phyloP scores from a whole-genome alignment of 1,284 basidiomycete genomes.

The Boletus semigastroideus region DNA sequence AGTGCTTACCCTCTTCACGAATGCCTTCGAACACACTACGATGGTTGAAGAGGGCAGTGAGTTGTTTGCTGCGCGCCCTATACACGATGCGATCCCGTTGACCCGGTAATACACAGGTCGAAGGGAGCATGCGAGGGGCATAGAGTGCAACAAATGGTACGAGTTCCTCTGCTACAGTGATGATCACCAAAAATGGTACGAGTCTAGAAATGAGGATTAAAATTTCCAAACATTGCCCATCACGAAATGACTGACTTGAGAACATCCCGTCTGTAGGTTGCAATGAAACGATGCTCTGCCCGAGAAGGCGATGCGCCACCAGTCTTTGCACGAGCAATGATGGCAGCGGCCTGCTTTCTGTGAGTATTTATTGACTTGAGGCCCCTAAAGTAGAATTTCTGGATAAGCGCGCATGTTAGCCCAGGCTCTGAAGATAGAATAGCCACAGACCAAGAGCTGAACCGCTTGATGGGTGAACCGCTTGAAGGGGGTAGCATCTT shows the following conservation, averaged over 20 bases:
- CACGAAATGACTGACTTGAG: slow-evolving; percentile 50
- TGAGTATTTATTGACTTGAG: slow-evolving; percentile 68
- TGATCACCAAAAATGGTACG: slow-evolving; percentile 76
- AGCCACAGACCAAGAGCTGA: slow-evolving; percentile 60
- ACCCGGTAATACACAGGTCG: slow-evolving; percentile 83
- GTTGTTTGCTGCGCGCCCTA: slow-evolving; percentile 56
- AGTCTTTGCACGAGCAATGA: slow-evolving; percentile 51
- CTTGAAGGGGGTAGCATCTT: slow-evolving; percentile 53
- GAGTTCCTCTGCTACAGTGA: slow-evolving; percentile 77
- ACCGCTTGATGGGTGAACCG: slow-evolving; percentile 64
- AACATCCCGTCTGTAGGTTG: slow-evolving; percentile 60
- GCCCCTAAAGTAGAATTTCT: slow-evolving; percentile 82
- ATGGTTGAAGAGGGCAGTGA: slow-evolving; percentile 34
- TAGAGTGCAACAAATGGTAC: slow-evolving; percentile 85
- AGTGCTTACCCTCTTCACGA: slow-evolving; percentile 28
- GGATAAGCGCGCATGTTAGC: slow-evolving; percentile 2
- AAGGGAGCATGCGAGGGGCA: slow-evolving; percentile 82
- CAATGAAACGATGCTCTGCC: slow-evolving; percentile 65
- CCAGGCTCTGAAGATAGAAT: neutral
- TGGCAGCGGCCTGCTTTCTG: slow-evolving; percentile 50
- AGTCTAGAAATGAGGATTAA: slow-evolving; percentile 47
- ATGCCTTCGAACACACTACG: slow-evolving; percentile 35
- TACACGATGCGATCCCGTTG: slow-evolving; percentile 71
- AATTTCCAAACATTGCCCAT: neutral
- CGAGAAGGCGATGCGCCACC: slow-evolving; percentile 61